phyloP scores from a whole-genome alignment of 164 flowering plant species.

The Vitis cinerea region DNA sequence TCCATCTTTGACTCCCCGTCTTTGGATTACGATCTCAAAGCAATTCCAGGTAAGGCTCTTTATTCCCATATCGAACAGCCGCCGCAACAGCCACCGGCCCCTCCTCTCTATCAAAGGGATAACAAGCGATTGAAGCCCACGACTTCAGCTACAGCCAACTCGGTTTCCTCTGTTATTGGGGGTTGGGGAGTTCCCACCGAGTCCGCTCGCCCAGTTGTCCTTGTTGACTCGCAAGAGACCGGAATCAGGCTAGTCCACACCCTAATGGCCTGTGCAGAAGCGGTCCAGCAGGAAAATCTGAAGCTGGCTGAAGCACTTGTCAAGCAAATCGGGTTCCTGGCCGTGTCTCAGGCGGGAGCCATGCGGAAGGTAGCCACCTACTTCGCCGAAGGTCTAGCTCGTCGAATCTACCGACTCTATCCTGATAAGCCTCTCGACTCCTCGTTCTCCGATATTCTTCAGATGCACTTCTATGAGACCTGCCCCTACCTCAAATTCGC shows the following conservation, averaged over 20 bases:
- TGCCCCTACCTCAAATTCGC: slow-evolving; percentile 52
- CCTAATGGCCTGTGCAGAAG: slow-evolving; percentile 65
- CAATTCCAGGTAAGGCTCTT: slow-evolving; percentile 61
- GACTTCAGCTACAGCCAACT: background rate
- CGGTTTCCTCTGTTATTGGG: background rate
- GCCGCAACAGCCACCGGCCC: slow-evolving; percentile 10
- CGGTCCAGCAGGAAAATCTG: slow-evolving; percentile 40
- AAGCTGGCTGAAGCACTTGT: slow-evolving; percentile 47
- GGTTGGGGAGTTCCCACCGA: slow-evolving; percentile 7
- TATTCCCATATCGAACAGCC: slow-evolving; percentile 4
- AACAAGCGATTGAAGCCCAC: slow-evolving; percentile 33
- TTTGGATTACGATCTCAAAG: slow-evolving; percentile 57
- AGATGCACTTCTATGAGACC: slow-evolving; percentile 48
- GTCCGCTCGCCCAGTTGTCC: slow-evolving; percentile 31
- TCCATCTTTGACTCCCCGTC: slow-evolving; percentile 15
- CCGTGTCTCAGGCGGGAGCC: slow-evolving; percentile 54
- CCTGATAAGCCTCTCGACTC: slow-evolving; percentile 33
- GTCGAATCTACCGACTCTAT: slow-evolving; percentile 40
- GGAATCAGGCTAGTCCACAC: slow-evolving; percentile 62
- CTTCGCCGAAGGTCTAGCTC: slow-evolving; percentile 63
- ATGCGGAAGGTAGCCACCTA: slow-evolving; percentile 68
- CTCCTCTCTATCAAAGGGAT: background rate
- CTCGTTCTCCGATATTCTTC: slow-evolving; percentile 24
- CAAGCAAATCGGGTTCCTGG: slow-evolving; percentile 45
- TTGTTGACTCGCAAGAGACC: slow-evolving; percentile 61